Conservation (phyloP, 2,329 filamentous ascomycete genomes). For the Xylogone sp. region DNA sequence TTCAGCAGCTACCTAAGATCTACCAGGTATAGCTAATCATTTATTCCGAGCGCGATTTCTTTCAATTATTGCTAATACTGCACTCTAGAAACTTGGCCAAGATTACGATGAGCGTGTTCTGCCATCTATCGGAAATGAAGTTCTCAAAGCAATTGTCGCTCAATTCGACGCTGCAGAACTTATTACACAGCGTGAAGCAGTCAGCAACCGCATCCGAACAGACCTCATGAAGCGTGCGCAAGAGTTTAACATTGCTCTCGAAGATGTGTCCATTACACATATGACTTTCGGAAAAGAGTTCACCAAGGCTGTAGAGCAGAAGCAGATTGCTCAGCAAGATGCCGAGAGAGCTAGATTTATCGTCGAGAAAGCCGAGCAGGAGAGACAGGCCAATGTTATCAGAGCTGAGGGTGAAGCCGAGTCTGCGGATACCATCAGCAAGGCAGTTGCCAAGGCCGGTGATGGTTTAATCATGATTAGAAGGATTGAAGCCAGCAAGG, state of each 20-base stretch:
- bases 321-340: constrained; percentile 99
- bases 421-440: constrained; percentile 91
- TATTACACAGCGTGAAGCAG: constrained; percentile 97
- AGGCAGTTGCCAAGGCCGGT: constrained; percentile 87
- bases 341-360: constrained; percentile 97
- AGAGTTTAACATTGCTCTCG: constrained; percentile 98
- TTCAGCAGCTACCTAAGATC: constrained; percentile 90
- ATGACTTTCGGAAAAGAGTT: constrained; percentile 99
- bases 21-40: constrained; percentile 83
- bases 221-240: constrained; percentile 89
- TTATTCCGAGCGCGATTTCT: not conserved
- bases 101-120: constrained; percentile 99
- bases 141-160: constrained; percentile 96
- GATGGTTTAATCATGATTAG: constrained; percentile 94
- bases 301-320: constrained; percentile 98
- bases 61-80: not conserved
- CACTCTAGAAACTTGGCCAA: constrained; percentile 78
- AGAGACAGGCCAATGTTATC: constrained; percentile 97
- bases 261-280: constrained; percentile 98
- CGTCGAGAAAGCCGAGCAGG: constrained; percentile 97
- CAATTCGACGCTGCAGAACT: constrained; percentile 98
- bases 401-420: constrained; percentile 97
- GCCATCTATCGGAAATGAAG: constrained; percentile 98
- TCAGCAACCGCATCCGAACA: constrained; percentile 87
- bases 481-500: constrained; percentile 93